Evolutionary conservation across 768 basidiomycete species (phyloP).

Genomic region (Leccinellum rugosiceps): DNA sequence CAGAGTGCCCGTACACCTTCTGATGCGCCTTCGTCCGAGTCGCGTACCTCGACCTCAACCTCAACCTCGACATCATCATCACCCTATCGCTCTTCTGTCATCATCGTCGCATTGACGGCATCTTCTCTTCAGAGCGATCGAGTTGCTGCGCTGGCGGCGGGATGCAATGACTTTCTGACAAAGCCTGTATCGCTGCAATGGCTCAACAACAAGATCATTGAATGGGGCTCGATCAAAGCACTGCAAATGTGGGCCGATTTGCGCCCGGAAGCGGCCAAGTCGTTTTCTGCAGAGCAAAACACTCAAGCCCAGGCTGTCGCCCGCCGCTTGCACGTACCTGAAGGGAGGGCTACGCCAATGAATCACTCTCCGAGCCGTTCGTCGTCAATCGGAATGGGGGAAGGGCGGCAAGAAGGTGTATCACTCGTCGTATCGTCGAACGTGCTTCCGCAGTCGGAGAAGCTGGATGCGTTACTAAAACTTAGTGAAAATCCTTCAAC

Average conservation of each 20-base stretch:
- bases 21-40: slow-evolving; percentile 46
- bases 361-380: slow-evolving; percentile 36
- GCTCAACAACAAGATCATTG: slow-evolving; percentile 97
- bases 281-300: slow-evolving; percentile 44
- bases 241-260: slow-evolving; percentile 90
- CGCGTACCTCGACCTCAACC: slow-evolving; percentile 42
- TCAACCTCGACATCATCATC: slow-evolving; percentile 40
- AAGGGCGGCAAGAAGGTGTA: slow-evolving; percentile 16
- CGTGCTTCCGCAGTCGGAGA: slow-evolving; percentile 15
- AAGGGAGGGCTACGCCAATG: slow-evolving; percentile 40
- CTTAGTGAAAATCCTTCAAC: slow-evolving; percentile 21
- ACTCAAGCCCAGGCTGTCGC: slow-evolving; percentile 48
- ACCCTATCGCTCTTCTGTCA: slow-evolving; percentile 89
- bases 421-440: slow-evolving; percentile 17
- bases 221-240: slow-evolving; percentile 98
- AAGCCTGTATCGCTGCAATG: slow-evolving; percentile 94
- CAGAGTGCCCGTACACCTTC: slow-evolving; percentile 46
- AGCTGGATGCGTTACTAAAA: slow-evolving; percentile 25
- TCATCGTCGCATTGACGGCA: slow-evolving; percentile 98
- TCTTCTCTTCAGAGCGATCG: slow-evolving; percentile 94
- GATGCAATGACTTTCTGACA: slow-evolving; percentile 98
- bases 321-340: slow-evolving; percentile 46
- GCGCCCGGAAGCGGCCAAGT: slow-evolving; percentile 54
- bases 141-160: slow-evolving; percentile 94
- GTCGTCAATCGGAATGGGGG: slow-evolving; percentile 32